Evolutionary conservation across 768 basidiomycete genomes (phyloP).

Genomic region (Grammothele lineata): DNA sequence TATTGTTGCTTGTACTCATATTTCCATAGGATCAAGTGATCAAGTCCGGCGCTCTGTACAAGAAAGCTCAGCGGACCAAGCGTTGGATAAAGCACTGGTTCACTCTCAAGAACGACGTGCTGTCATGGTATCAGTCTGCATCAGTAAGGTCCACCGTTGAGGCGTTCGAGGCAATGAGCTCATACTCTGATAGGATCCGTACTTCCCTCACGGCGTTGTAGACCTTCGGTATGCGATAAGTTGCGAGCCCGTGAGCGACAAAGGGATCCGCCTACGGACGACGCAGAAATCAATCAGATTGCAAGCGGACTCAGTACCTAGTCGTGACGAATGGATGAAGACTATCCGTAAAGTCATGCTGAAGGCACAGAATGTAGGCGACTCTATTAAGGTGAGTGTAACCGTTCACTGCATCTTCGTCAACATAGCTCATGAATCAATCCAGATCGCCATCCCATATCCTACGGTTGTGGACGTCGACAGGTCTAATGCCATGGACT

Average conservation of each 20-base stretch:
- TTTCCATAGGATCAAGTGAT: conserved; percentile 74
- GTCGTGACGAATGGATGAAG: conserved; percentile 94
- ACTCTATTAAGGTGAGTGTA: conserved; percentile 79
- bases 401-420: no score
- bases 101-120: conserved; percentile 88
- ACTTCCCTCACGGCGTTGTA: conserved; percentile 96
- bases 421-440: no score
- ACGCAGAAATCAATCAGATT: conserved; percentile 72
- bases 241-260: conserved; percentile 77
- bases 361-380: conserved; percentile 94
- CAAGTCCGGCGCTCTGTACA: conserved; percentile 87
- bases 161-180: no score
- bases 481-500: conserved; percentile 84
- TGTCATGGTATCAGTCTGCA: conserved; percentile 96
- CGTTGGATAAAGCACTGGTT: conserved; percentile 97
- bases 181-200: conserved; percentile 68
- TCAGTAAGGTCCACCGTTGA: conserved; percentile 47
- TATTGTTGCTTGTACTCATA: conserved; percentile 2
- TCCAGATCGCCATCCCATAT: conserved; percentile 89
- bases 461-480: conserved; percentile 87
- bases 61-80: conserved; percentile 85
- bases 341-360: conserved; percentile 92
- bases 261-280: conserved; percentile 78
- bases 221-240: conserved; percentile 90
- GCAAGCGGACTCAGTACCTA: conserved; percentile 75